phyloP scores from a whole-genome alignment of 139 green algal genomes.

The Mychonastes homosphaera region DNA sequence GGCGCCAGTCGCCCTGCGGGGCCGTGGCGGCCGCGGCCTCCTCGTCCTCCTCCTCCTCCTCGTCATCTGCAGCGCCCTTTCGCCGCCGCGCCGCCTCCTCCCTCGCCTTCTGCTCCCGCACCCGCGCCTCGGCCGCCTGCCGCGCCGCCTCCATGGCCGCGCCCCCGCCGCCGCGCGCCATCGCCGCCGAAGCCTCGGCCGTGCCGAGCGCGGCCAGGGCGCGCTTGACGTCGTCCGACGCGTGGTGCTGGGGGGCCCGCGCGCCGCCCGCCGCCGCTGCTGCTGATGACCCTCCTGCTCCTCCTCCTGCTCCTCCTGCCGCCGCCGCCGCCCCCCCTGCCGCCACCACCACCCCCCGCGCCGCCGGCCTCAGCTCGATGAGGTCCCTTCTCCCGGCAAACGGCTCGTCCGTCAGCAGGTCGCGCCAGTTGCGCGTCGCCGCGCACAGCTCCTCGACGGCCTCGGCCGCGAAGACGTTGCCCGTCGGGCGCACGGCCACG shows the following conservation, averaged over 20 bases:
- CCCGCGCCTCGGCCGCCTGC: background rate
- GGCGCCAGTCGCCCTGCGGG: slow-evolving; percentile 47
- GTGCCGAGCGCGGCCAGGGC: slow-evolving; percentile 46
- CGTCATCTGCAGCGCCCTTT: too few species aligned
- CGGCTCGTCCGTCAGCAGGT: slow-evolving; percentile 76
- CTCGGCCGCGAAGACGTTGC: slow-evolving; percentile 44
- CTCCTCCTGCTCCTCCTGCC: slow-evolving; percentile 5
- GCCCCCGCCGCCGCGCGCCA: slow-evolving; percentile 9
- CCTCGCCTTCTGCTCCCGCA: background rate
- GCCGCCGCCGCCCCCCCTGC: slow-evolving; percentile 10
- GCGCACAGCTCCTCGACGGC: slow-evolving; percentile 89
- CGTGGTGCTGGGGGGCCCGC: too few species aligned
- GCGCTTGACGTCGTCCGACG: slow-evolving; percentile 65
- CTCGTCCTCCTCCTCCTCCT: too few species aligned
- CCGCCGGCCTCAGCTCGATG: slow-evolving; percentile 61
- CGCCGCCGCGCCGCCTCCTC: too few species aligned
- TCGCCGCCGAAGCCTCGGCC: slow-evolving; percentile 22
- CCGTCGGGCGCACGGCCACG: slow-evolving; percentile 72
- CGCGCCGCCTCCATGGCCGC: background rate
- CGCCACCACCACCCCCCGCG: background rate
- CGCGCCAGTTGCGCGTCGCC: slow-evolving; percentile 83
- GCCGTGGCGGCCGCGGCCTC: too few species aligned
- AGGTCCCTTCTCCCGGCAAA: slow-evolving; percentile 89
- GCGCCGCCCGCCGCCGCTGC: slow-evolving; percentile 13
- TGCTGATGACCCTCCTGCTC: slow-evolving; percentile 5